Evolutionary conservation across 75 land plant species (phyloP).

Genomic region (Picea sitchensis): DNA sequence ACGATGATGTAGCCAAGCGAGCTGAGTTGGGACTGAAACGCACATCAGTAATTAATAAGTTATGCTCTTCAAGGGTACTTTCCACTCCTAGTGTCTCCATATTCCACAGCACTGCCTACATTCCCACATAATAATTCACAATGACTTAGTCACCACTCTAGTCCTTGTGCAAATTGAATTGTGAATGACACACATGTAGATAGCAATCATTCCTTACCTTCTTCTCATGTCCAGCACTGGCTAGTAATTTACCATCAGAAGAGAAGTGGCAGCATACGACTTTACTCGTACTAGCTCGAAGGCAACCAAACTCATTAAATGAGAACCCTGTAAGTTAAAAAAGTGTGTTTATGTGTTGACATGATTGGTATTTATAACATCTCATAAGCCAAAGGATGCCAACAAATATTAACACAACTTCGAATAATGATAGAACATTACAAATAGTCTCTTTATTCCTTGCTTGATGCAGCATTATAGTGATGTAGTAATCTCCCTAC

Average conservation of each 20-base stretch:
- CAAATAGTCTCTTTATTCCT: background rate
- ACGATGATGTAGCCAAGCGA: conserved; percentile 91
- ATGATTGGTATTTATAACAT: background rate
- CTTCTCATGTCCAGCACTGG: conserved; percentile 80
- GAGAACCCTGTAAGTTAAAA: conserved; percentile 40
- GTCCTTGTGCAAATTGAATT: background rate
- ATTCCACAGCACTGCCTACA: conserved; percentile 87
- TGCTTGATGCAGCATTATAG: background rate
- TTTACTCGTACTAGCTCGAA: conserved; percentile 63
- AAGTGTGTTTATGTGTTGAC: background rate
- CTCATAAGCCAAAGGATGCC: conserved; percentile 8
- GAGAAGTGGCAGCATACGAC: conserved; percentile 78
- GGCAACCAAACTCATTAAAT: conserved; percentile 31
- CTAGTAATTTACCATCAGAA: conserved; percentile 73
- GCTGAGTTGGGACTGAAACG: conserved; percentile 83
- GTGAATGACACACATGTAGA: background rate
- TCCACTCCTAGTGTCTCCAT: conserved; percentile 61
- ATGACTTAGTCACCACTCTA: background rate
- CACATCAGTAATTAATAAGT: conserved; percentile 75
- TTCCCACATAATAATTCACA: background rate
- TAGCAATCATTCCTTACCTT: conserved; percentile 29
- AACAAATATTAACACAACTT: background rate
- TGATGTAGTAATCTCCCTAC: background rate
- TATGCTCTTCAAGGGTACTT: conserved; percentile 82
- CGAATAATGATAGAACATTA: background rate